Percentiles rank a stretch among this genome's conserved stretches.
These are phyloP conservation scores for Aristolochia contorta DNA, from an alignment of 164 flowering plant genomes.

Conservation along the genomic window DNA sequence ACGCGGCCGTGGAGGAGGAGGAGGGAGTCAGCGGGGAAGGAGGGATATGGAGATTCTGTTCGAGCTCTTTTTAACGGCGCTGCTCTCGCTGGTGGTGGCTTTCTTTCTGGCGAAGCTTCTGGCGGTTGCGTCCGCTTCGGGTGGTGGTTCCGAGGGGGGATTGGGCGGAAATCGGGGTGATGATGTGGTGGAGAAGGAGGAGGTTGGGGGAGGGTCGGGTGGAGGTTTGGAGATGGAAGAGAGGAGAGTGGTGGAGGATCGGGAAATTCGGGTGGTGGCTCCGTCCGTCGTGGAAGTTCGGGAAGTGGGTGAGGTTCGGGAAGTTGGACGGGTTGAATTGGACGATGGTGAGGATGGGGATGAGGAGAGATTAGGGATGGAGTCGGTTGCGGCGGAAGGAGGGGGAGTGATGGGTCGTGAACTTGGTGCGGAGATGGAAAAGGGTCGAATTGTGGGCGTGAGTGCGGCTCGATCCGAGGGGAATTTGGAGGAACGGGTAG, in stretches of 20 bases:
- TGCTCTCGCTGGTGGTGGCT: conserved; percentile 38
- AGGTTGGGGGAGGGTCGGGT: background rate
- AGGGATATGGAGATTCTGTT: conserved; percentile 43
- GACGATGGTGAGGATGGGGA: background rate
- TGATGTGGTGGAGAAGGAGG: background rate
- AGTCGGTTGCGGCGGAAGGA: background rate
- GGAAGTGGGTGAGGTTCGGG: background rate
- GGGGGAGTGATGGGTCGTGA: background rate
- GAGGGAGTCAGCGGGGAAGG: background rate
- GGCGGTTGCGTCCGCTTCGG: conserved; percentile 21
- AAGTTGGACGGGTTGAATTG: background rate
- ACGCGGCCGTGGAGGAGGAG: background rate
- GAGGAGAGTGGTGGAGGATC: background rate
- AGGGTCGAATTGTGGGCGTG: background rate
- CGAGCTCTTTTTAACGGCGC: conserved; percentile 34
- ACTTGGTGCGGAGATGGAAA: background rate
- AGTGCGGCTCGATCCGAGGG: background rate
- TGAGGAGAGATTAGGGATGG: background rate
- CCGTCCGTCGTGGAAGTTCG: background rate
- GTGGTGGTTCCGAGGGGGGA: conserved; percentile 2
- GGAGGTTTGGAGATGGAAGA: conserved; percentile 1
- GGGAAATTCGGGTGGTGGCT: background rate
- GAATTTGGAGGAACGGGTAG: background rate
- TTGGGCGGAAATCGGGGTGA: background rate
- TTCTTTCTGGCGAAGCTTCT: conserved; percentile 46